phyloP scores from a whole-genome alignment of 345 rosid genomes.

The Acer campestre region DNA sequence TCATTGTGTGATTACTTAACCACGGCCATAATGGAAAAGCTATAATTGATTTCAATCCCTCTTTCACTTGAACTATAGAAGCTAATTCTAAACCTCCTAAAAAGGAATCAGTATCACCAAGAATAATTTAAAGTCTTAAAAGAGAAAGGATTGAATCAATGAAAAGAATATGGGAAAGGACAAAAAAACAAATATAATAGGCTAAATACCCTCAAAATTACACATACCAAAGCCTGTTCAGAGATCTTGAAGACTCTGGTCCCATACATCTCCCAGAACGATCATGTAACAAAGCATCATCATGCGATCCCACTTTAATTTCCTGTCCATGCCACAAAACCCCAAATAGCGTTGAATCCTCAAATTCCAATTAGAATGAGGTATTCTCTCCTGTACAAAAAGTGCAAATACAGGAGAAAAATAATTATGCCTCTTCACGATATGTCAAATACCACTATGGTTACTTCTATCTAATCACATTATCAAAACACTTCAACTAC shows the following conservation, averaged over 20 bases:
- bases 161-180: not conserved
- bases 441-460: slow-evolving; percentile 20
- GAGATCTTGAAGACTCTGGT: slow-evolving; percentile 20
- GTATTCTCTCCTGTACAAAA: slow-evolving; percentile 27
- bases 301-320: slow-evolving; percentile 13
- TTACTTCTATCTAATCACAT: slow-evolving; percentile 17
- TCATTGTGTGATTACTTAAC: not conserved
- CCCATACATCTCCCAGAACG: slow-evolving; percentile 17
- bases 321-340: slow-evolving; percentile 21
- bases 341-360: slow-evolving; percentile 2
- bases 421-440: slow-evolving; percentile 23
- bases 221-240: slow-evolving; percentile 16
- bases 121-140: not conserved
- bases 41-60: not conserved
- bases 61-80: not conserved
- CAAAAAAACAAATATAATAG: not conserved
- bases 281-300: slow-evolving; percentile 22
- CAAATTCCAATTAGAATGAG: not conserved
- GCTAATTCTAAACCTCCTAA: not conserved
- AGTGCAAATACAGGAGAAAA: slow-evolving; percentile 27
- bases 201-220: slow-evolving; percentile 4
- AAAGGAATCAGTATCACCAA: not conserved
- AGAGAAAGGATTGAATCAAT: not conserved
- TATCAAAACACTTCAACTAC: slow-evolving; percentile 24
- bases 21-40: too few relatives aligned